phyloP scores from a whole-genome alignment of 2,329 filamentous ascomycete species.

The Pestalotiopsis sp. region DNA sequence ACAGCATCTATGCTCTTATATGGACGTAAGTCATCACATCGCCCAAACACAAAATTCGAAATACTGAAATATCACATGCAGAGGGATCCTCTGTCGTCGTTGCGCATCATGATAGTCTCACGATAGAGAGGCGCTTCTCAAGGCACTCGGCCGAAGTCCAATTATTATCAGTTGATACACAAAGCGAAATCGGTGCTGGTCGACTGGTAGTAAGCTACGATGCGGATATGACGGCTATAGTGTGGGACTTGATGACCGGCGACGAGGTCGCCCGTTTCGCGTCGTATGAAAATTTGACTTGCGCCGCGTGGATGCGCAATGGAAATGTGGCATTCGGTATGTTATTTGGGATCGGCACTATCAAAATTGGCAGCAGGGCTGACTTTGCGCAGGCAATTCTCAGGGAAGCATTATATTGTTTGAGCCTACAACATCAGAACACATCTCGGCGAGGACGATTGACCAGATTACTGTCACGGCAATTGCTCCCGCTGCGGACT shows the following conservation, averaged over 20 bases:
- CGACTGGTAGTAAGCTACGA: constrained; percentile 93
- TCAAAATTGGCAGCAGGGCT: constrained; percentile 22
- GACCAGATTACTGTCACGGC: constrained; percentile 93
- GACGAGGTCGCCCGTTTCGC: constrained; percentile 90
- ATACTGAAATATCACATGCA: constrained; percentile 14
- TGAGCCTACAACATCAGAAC: constrained; percentile 89
- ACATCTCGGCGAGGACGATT: constrained; percentile 87
- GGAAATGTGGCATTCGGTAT: constrained; percentile 96
- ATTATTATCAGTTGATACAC: constrained; percentile 86
- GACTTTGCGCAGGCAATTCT: constrained; percentile 69
- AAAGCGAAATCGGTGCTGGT: constrained; percentile 83
- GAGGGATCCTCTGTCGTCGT: constrained; percentile 81
- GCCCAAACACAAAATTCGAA: neutral
- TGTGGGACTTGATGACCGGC: constrained; percentile 94
- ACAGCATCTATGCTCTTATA: constrained; percentile 92
- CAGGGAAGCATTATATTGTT: constrained; percentile 95
- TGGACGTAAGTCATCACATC: constrained; percentile 48
- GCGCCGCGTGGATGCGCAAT: constrained; percentile 94
- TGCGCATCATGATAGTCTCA: constrained; percentile 89
- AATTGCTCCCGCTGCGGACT: constrained; percentile 85
- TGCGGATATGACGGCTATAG: constrained; percentile 85
- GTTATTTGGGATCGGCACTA: constrained; percentile 28
- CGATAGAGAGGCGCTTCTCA: constrained; percentile 84
- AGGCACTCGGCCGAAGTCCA: constrained; percentile 82
- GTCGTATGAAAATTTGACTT: constrained; percentile 83